Conservation (phyloP, 768 basidiomycete genomes). For the Zangia roseola region DNA sequence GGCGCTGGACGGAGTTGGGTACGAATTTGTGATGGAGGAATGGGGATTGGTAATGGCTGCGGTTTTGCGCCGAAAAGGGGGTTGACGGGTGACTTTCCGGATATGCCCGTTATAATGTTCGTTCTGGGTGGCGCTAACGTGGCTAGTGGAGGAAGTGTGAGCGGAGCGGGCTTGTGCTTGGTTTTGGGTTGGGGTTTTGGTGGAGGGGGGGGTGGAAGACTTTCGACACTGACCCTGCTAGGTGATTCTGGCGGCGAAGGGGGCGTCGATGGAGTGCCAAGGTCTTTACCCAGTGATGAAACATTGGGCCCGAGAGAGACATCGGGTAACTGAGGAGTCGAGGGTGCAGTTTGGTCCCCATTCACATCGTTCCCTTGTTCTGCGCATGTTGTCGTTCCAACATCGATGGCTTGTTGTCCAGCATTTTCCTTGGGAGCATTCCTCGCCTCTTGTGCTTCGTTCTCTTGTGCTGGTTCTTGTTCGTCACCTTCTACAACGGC, state of each 20-base stretch:
- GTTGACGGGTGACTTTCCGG: slow-evolving; percentile 23
- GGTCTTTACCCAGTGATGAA: slow-evolving; percentile 10
- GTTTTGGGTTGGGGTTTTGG: slow-evolving; percentile 21
- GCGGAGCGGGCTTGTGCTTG: slow-evolving; percentile 16
- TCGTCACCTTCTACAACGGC: slow-evolving; percentile 12
- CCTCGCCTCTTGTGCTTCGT: background rate
- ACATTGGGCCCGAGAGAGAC: slow-evolving; percentile 8
- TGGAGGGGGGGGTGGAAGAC: slow-evolving; percentile 20
- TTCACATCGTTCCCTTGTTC: background rate
- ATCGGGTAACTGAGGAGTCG: slow-evolving; percentile 13
- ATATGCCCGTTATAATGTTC: slow-evolving; percentile 21
- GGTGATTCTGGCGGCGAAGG: slow-evolving; percentile 3
- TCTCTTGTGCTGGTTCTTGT: slow-evolving; percentile 5
- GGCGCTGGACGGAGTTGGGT: slow-evolving; percentile 30
- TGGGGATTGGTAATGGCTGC: slow-evolving; percentile 26
- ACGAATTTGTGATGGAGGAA: slow-evolving; percentile 27
- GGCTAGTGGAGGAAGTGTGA: slow-evolving; percentile 2
- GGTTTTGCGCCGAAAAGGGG: slow-evolving; percentile 24
- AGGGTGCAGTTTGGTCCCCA: background rate
- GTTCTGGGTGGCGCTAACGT: slow-evolving; percentile 17
- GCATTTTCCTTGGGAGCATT: background rate
- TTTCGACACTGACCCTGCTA: slow-evolving; percentile 12
- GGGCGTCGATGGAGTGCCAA: slow-evolving; percentile 7
- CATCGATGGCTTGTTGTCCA: background rate
- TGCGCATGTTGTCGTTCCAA: background rate